Conservation (phyloP, 371 early-diverging fungal species). For the Ecytonucleospora hepatopenaei region DNA sequence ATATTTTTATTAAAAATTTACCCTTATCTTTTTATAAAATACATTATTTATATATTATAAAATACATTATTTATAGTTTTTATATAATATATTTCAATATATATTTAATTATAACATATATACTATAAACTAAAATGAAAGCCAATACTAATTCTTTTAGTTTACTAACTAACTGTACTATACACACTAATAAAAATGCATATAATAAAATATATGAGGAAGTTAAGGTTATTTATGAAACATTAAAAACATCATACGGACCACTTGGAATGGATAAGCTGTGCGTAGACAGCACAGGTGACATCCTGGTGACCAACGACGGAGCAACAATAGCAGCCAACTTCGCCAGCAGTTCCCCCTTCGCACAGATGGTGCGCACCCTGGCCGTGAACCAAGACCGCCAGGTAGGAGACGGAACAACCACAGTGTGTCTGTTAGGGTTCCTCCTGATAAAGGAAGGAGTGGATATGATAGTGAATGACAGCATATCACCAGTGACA, state of each 20-base stretch:
- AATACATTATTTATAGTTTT: no score
- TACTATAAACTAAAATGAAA: no score
- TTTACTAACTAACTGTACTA: slow-evolving; percentile 29
- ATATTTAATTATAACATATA: no score
- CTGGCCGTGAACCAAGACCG: slow-evolving; percentile 95
- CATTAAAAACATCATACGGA: slow-evolving; percentile 91
- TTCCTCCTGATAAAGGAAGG: slow-evolving; percentile 87
- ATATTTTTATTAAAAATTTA: background rate
- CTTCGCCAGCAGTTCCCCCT: slow-evolving; percentile 91
- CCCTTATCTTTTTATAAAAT: background rate
- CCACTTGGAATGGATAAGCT: slow-evolving; percentile 99
- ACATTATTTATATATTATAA: background rate
- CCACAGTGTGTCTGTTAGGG: slow-evolving; percentile 95
- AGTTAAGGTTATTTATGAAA: slow-evolving; percentile 59
- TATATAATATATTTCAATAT: no score
- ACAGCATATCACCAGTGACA: slow-evolving; percentile 90
- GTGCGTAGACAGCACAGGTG: slow-evolving; percentile 96
- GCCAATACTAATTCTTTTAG: no score
- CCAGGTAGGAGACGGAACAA: slow-evolving; percentile 99
- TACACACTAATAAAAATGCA: slow-evolving; percentile 18
- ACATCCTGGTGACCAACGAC: slow-evolving; percentile 97
- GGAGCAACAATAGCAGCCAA: slow-evolving; percentile 94
- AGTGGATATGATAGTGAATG: slow-evolving; percentile 77
- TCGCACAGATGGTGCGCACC: slow-evolving; percentile 86
- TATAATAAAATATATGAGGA: slow-evolving; percentile 30